These are phyloP conservation scores for Talaromyces sp. DNA, from an alignment of 2,329 filamentous ascomycete species.

Conservation along the genomic window DNA sequence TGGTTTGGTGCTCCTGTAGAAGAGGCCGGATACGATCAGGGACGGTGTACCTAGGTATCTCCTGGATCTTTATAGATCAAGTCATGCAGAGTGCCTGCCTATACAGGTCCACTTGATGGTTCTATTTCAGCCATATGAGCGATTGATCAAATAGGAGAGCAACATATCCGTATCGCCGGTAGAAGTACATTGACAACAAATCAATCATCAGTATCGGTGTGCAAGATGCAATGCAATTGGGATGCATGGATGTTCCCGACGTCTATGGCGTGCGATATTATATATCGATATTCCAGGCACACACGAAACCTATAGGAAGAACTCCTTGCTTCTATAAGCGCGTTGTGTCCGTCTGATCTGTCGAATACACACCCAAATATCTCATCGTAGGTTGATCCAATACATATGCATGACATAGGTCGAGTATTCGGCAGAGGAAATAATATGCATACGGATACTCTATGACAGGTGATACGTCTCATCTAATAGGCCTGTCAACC, in stretches of 20 bases:
- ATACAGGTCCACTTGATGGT: not conserved
- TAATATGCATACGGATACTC: not conserved
- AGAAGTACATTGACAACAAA: not conserved
- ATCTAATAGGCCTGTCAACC: not conserved
- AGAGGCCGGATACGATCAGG: not conserved
- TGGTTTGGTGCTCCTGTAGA: not conserved
- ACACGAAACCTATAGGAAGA: not conserved
- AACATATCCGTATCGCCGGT: not conserved
- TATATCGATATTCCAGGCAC: not conserved
- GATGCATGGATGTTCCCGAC: not conserved
- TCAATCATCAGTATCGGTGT: not conserved
- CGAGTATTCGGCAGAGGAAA: not conserved
- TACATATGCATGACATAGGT: not conserved
- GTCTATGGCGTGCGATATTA: not conserved
- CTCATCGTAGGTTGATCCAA: not conserved
- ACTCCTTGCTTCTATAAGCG: conserved; percentile 1
- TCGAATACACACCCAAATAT: not conserved
- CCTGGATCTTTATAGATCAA: not conserved
- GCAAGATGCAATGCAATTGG: not conserved
- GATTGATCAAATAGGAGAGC: not conserved
- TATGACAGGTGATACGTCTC: not conserved
- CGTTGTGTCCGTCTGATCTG: not conserved
- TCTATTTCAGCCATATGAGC: not conserved
- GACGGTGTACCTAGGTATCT: not conserved
- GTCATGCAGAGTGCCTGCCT: not conserved